These are phyloP conservation scores for Agaricus blazei DNA, from an alignment of 768 basidiomycete species.

Conservation along the genomic window DNA sequence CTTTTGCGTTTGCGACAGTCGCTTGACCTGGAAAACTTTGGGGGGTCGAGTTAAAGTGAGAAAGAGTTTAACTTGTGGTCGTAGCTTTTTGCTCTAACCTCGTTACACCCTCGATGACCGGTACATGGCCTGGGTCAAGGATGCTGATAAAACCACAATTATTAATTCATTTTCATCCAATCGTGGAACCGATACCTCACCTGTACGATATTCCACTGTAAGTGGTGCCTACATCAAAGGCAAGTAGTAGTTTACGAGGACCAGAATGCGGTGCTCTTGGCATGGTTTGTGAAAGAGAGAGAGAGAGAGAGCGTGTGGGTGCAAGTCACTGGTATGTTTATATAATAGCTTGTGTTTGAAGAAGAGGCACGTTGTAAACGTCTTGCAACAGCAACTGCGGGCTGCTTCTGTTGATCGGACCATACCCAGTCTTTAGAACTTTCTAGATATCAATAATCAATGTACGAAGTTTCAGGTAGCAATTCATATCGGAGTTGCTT, in stretches of 20 bases:
- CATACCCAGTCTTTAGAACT: too few species aligned
- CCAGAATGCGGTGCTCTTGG: slow-evolving; percentile 5
- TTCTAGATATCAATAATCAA: too few species aligned
- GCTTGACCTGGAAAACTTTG: slow-evolving; percentile 14
- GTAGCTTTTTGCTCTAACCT: slow-evolving; percentile 13
- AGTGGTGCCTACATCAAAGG: slow-evolving; percentile 15
- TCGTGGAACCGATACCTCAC: neutral
- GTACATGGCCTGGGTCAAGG: slow-evolving; percentile 20
- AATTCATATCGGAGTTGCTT: too few species aligned
- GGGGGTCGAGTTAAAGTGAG: neutral
- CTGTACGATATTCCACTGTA: slow-evolving; percentile 14
- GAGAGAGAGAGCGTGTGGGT: neutral
- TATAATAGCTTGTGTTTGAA: too few species aligned
- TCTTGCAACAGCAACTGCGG: too few species aligned
- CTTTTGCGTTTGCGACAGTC: slow-evolving; percentile 13
- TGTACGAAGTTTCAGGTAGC: too few species aligned
- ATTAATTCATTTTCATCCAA: neutral
- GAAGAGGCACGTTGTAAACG: too few species aligned
- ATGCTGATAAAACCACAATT: slow-evolving; percentile 13
- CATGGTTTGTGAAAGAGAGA: neutral
- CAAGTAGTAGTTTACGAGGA: slow-evolving; percentile 7
- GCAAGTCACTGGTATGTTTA: too few species aligned
- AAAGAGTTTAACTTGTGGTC: neutral
- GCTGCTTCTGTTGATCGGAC: too few species aligned
- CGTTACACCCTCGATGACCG: slow-evolving; percentile 21